Evolutionary conservation across 2,329 filamentous ascomycete species (phyloP), one percentile per base, ranked within the genome.

Genomic region (Apiospora arundinis): DNA sequence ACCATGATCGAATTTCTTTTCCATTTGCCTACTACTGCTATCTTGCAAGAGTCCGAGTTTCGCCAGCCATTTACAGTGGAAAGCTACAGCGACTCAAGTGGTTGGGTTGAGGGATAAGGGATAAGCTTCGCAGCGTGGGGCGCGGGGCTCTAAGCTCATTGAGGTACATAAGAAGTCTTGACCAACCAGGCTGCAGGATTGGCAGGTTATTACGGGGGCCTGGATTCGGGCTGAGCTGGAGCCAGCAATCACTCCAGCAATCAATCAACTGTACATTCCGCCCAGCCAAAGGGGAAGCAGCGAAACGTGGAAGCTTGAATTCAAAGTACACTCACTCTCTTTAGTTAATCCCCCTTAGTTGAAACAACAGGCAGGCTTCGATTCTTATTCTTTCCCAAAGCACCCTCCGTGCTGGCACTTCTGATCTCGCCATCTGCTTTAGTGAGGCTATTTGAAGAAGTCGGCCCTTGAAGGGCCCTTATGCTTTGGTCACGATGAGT

Each of bases 381-480:
- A 32, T 44, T 65, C 25, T n/a, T 40, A 32, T 44, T 65, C 25
- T n/a, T 40, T n/a, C 18, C 28, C 56, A 8, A 63, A 18, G 56
- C 56, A 63, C 56, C 56, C 32, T 11, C n/a, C 21, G 56, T 63
- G 56, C 56, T 63, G 56, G 56, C 56, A 63, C 56, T 63, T n/a
- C 32, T 63, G 32, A 42, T 23, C 45, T 48, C 68, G 56, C 23
- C 66, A 21, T 52, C 68, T 66, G 32, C 52, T 42, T 28, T 21
- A 69, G 23, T 69, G 42, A 60, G 71, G 69, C 52, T 69, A 56
- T 70, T 67, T 67, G 60, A 42, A 40, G 44, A 44, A 70, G 67
- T 45, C 66, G 63, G 72, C 72, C 72, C 72, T 68, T 67, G 49
- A 60, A 70, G 72, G 72, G 72, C 71, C 70, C 48, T 70, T 52